Evolutionary conservation across 1,139 yeast genomes (phyloP), one percentile per base, ranked within the genome.

Genomic region (Pichia sp.): DNA sequence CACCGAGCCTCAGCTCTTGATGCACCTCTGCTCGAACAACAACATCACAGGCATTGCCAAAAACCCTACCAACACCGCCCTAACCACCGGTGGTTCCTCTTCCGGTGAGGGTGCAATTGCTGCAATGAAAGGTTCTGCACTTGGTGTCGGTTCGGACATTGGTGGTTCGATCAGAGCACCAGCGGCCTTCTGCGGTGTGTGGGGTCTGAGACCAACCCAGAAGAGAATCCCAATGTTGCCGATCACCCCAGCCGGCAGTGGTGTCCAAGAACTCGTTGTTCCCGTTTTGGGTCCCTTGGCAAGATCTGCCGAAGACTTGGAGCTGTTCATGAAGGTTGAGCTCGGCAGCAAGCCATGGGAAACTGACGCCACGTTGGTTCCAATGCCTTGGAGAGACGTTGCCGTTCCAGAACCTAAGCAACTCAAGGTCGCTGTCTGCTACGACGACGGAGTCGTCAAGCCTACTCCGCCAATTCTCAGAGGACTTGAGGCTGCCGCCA

Each of bases 21-120:
- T 80, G 84, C 79, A 75, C 62, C 65, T 76, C 47, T 80, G 77
- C 54, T 74, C 78, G 19, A 65, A 69, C 54, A 76, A 77, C 62
- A 75, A 73, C 62, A 68, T 75, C 57, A 72, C 71, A 36, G 83
- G 82, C 1, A 66, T 76, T 52, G 73, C 81, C 8, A 71, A 73
- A 54, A 81, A 81, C 63, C 79, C 85, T 0, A 66, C 67, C 61
- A 80, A 80, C 59, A 71, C 80, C 6, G 65, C 71, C 7, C 65
- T 80, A 56, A 73, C 81, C 8, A 74, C 82, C 7, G 85, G 85
- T 56, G 92, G 92, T 5, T 82, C 89, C 0, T 82, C 89, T 1
- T 80, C 85, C 30, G 92, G 92, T 59, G 90, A 85, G 67, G 89
- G 90, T 58, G 79, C 90, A 0, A 67, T 84, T 58, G 78, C 81